These are phyloP conservation scores for Boletus albobrunnescens DNA, from an alignment of 1,284 basidiomycete genomes.

Conservation along the genomic window DNA sequence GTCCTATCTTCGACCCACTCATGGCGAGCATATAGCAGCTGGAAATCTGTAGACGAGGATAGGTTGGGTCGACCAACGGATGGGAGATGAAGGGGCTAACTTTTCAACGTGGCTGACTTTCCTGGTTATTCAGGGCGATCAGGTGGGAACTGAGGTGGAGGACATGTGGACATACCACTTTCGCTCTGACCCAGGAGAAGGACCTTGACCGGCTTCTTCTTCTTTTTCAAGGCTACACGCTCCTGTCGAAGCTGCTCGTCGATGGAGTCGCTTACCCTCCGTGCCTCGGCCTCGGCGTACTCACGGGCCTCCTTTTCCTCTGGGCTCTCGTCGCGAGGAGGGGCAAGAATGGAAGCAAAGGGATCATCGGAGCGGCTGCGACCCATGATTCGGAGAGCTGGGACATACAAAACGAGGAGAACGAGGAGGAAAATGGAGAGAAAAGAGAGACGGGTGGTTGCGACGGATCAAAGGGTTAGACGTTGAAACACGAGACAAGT, in stretches of 20 bases:
- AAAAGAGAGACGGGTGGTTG: neutral
- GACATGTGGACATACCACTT: conserved; percentile 47
- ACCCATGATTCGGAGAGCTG: conserved; percentile 9
- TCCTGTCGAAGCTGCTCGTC: conserved; percentile 63
- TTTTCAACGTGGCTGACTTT: conserved; percentile 52
- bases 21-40: conserved; percentile 59
- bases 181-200: conserved; percentile 69
- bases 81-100: conserved; percentile 29
- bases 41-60: conserved; percentile 50
- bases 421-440: too few species aligned
- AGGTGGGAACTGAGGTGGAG: conserved; percentile 35
- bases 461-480: neutral
- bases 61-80: neutral
- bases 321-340: conserved; percentile 55
- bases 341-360: conserved; percentile 49
- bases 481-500: too few species aligned
- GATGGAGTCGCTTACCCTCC: conserved; percentile 58
- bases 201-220: conserved; percentile 54
- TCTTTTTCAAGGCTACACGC: conserved; percentile 49
- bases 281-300: conserved; percentile 55
- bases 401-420: neutral
- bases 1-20: conserved; percentile 66
- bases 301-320: conserved; percentile 51
- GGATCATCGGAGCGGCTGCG: conserved; percentile 47
- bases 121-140: conserved; percentile 31